These are phyloP conservation scores for Ceratorhiza oryzae-sativae DNA, from an alignment of 1,284 basidiomycete species.

Conservation along the genomic window DNA sequence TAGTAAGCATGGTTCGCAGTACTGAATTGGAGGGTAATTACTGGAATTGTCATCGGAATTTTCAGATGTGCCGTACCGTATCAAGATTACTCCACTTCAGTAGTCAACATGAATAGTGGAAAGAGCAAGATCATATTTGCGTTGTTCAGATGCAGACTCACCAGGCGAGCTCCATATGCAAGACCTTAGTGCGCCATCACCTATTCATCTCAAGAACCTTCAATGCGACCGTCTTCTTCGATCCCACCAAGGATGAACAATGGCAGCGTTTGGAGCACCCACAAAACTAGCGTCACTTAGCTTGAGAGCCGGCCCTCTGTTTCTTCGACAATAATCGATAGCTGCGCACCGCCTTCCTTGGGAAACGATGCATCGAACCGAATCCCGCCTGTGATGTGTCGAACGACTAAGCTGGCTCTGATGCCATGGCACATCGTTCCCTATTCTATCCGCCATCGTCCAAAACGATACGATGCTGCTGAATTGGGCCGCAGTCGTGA, in stretches of 20 bases:
- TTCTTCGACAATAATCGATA: constrained; percentile 64
- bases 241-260: constrained; percentile 67
- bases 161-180: constrained; percentile 60
- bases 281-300: constrained; percentile 56
- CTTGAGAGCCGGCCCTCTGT: constrained; percentile 54
- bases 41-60: constrained; percentile 45
- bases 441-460: constrained; percentile 63
- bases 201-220: constrained; percentile 65
- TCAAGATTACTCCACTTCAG: constrained; percentile 40
- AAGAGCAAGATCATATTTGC: constrained; percentile 56
- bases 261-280: constrained; percentile 58
- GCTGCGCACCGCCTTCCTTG: constrained; percentile 70
- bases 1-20: constrained; percentile 59
- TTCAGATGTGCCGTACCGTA: constrained; percentile 36
- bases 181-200: constrained; percentile 60
- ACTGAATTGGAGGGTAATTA: constrained; percentile 55
- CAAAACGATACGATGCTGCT: constrained; percentile 67
- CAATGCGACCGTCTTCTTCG: constrained; percentile 58
- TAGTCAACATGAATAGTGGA: constrained; percentile 41
- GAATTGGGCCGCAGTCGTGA: constrained; percentile 62
- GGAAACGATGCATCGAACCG: constrained; percentile 59
- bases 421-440: constrained; percentile 63
- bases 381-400: constrained; percentile 58
- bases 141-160: constrained; percentile 59
- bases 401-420: constrained; percentile 63